Conservation (phyloP, 768 basidiomycete species). For the Lactarius quietus region DNA sequence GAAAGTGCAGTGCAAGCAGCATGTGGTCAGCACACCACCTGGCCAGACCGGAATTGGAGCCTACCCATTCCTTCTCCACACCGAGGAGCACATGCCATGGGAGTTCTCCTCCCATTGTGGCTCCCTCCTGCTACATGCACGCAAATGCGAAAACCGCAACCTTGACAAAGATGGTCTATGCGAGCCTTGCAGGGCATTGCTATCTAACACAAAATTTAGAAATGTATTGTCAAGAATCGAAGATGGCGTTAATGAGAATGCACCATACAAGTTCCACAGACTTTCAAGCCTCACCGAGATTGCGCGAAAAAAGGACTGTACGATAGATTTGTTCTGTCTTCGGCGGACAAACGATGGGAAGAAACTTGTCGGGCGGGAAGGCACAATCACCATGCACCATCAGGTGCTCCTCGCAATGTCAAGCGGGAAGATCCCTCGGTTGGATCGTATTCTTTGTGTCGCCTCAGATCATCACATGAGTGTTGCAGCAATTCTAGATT, state of each 20-base stretch:
- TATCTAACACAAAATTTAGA: too few species aligned
- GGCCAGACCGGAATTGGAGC: too few species aligned
- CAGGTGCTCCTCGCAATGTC: conserved; percentile 3
- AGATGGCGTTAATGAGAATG: background rate
- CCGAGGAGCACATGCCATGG: too few species aligned
- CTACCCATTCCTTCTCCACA: too few species aligned
- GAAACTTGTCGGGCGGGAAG: background rate
- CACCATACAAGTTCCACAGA: background rate
- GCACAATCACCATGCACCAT: background rate
- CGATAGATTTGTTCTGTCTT: background rate
- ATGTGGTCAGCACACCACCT: too few species aligned
- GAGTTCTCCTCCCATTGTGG: too few species aligned
- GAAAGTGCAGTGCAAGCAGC: too few species aligned
- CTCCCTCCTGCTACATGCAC: too few species aligned
- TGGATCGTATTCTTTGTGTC: background rate
- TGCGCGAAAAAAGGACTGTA: background rate
- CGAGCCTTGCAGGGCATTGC: too few species aligned
- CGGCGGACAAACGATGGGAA: background rate
- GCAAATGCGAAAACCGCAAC: too few species aligned
- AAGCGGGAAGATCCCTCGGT: background rate
- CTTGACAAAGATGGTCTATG: too few species aligned
- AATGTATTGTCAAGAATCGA: too few species aligned
- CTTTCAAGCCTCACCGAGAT: background rate
- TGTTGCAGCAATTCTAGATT: background rate
- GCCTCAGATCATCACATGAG: background rate